Conservation (phyloP, 345 rosid species). For the Citrus hindsii region DNA sequence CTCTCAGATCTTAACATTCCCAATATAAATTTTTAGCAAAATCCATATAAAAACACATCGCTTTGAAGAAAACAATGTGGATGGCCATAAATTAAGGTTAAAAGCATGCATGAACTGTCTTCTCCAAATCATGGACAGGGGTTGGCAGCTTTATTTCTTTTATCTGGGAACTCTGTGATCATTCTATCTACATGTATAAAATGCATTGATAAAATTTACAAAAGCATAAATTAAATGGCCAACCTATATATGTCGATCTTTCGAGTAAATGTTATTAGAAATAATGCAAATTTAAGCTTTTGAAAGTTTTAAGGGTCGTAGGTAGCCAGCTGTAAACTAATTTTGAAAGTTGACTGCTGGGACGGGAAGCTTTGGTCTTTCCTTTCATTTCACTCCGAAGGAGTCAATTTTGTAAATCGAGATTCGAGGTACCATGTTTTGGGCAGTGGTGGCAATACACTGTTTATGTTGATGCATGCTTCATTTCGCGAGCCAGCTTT, state of each 20-base stretch:
- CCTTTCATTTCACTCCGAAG: background rate
- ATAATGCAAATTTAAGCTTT: background rate
- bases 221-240: background rate
- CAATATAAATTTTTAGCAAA: background rate
- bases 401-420: background rate
- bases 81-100: background rate
- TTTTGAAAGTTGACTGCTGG: slow-evolving; percentile 4
- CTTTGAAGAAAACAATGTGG: background rate
- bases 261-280: too few species aligned
- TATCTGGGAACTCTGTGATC: background rate
- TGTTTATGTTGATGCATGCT: background rate
- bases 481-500: background rate
- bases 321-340: slow-evolving; percentile 6
- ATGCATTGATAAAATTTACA: too few species aligned
- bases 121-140: background rate
- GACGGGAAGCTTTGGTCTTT: background rate
- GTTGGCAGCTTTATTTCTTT: background rate
- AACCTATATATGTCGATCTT: background rate
- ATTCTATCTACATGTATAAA: background rate
- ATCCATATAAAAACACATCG: background rate
- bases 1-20: background rate
- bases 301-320: background rate
- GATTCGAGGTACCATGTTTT: background rate
- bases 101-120: background rate
- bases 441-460: background rate